Evolutionary conservation across 73 alveolate species (phyloP).

Genomic region (Effrenium voratum): DNA sequence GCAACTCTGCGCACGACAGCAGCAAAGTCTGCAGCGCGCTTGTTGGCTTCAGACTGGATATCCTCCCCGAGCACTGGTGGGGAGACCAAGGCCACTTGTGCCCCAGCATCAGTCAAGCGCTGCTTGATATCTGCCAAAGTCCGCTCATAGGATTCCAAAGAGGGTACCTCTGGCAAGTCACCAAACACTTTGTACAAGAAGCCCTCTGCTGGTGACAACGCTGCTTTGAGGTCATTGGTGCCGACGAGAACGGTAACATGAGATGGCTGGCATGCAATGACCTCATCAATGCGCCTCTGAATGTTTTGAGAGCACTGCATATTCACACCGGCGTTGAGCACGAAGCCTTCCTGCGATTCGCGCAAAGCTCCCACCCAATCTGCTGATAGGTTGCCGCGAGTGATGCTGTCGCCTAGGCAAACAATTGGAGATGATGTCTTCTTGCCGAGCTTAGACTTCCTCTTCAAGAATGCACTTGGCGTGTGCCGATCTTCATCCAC

Average conservation of each 20-base stretch:
- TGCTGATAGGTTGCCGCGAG: slow-evolving; percentile 82
- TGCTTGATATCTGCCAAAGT: slow-evolving; percentile 46
- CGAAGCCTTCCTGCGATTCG: slow-evolving; percentile 42
- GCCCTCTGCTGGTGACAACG: slow-evolving; percentile 76
- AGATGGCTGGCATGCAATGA: slow-evolving; percentile 87
- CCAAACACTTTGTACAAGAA: slow-evolving; percentile 86
- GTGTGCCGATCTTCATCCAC: slow-evolving; percentile 57
- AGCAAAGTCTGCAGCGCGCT: slow-evolving; percentile 77
- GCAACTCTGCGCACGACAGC: slow-evolving; percentile 79
- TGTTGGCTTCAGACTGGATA: slow-evolving; percentile 74
- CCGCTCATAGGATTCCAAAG: slow-evolving; percentile 73
- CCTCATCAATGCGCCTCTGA: slow-evolving; percentile 72
- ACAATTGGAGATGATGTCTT: slow-evolving; percentile 37
- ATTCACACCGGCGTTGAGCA: slow-evolving; percentile 80
- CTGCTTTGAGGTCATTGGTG: slow-evolving; percentile 87
- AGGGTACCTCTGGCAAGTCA: slow-evolving; percentile 53
- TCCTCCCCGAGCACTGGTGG: slow-evolving; percentile 93
- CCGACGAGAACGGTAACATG: slow-evolving; percentile 94
- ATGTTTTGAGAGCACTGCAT: slow-evolving; percentile 88
- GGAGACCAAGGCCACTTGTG: slow-evolving; percentile 75
- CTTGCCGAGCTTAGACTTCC: neutral
- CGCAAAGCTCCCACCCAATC: slow-evolving; percentile 93
- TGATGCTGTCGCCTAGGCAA: slow-evolving; percentile 90
- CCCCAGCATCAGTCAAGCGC: slow-evolving; percentile 50
- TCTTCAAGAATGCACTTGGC: slow-evolving; percentile 27